These are phyloP conservation scores for Fonsecaea multimorphosa DNA, from an alignment of 2,329 filamentous ascomycete genomes.

Conservation along the genomic window DNA sequence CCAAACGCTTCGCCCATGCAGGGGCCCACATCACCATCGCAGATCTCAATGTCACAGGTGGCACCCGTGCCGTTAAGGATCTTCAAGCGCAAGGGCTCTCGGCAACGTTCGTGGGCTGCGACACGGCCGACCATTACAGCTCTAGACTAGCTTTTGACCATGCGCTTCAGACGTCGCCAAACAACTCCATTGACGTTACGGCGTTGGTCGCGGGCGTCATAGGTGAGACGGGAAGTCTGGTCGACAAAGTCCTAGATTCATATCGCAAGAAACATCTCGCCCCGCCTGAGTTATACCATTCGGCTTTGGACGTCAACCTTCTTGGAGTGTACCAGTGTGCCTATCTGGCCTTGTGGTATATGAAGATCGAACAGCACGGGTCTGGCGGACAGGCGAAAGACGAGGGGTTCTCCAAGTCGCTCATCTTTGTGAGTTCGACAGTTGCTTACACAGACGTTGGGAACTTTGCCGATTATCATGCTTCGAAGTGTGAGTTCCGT, in stretches of 20 bases:
- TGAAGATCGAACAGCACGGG: conserved; percentile 16
- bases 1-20: conserved; percentile 45
- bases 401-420: conserved; percentile 19
- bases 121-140: conserved; percentile 41
- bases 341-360: conserved; percentile 44
- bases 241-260: conserved; percentile 25
- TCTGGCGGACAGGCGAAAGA: background rate
- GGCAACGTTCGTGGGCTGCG: conserved; percentile 42
- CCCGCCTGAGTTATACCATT: conserved; percentile 29
- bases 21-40: conserved; percentile 53
- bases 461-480: conserved; percentile 26
- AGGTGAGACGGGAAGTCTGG: conserved; percentile 26
- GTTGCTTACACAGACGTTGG: conserved; percentile 33
- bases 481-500: conserved; percentile 31
- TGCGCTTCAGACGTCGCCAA: conserved; percentile 38
- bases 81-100: conserved; percentile 21
- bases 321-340: conserved; percentile 41
- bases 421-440: conserved; percentile 34
- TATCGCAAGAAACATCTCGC: conserved; percentile 17
- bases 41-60: conserved; percentile 20
- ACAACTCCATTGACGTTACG: conserved; percentile 42
- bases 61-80: background rate
- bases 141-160: conserved; percentile 44
- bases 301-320: conserved; percentile 41
- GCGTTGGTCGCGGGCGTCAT: conserved; percentile 41